Evolutionary conservation across 352 stramenopile species (phyloP), one percentile per base, ranked within the genome.

Genomic region (Hyaloperonospora arabidopsidis): DNA sequence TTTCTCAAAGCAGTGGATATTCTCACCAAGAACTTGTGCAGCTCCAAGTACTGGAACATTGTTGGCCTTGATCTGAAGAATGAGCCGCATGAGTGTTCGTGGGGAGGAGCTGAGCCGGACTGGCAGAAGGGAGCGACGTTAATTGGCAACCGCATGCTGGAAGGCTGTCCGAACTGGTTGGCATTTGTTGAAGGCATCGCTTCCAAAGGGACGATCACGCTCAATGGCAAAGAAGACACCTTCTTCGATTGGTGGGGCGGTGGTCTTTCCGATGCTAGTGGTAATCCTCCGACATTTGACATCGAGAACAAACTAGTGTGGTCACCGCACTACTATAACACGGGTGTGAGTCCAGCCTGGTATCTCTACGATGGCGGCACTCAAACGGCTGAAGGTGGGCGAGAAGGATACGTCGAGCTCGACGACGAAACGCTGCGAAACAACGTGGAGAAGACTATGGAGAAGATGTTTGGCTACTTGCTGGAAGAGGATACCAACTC

Each of bases 231-330:
- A 8, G 32, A 41, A 3, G 54, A 66, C 2, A 58, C 13, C 0
- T 84, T 80, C 59, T 87, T 70, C 53, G 77, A 87, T 48, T 87
- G 77, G 77, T 87, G 72, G 73, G 77, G 77, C 18, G 75, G 66
- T 28, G 77, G 77, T 5, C 65, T 86, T 10, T 59, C 82, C 51
- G 55, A 70, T 2, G 77, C 73, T 0, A 65, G 54, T 0, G 48
- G 43, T 5, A 59, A 64, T 32, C 75, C 75, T 11, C 61, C 84
- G 14, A 65, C 65, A 1, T 64, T 85, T 19, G 43, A 59, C 10
- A 53, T 63, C 14, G 52, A 70, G 0, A 69, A 78, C 68, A 87
- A 86, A 44, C 52, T 87, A 6, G 77, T 87, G 40, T 87, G 75
- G 59, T 70, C 74, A 3, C 77, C 77, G 15, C 77, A 87, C 45